Percentiles rank a stretch among this genome's conserved stretches.
These are phyloP conservation scores for Polygonum aviculare DNA, from an alignment of 148 eudicot species.

Conservation along the genomic window DNA sequence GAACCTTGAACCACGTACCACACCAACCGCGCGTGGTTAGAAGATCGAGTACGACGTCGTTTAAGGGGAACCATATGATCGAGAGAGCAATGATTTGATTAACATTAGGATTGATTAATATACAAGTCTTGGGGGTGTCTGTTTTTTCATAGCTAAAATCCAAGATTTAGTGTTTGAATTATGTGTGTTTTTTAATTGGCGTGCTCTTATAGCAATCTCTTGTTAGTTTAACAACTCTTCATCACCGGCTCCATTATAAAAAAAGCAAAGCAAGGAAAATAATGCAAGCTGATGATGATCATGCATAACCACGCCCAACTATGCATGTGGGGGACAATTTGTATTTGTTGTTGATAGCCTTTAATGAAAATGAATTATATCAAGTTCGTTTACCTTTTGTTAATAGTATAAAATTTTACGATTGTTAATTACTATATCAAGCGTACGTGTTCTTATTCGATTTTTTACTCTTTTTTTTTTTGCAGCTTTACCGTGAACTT, in stretches of 20 bases:
- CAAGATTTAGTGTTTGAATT: not conserved
- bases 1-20: not conserved
- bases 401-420: not conserved
- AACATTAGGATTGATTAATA: not conserved
- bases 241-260: not conserved
- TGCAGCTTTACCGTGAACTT: too few species aligned
- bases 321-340: not conserved
- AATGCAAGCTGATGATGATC: not conserved
- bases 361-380: not conserved
- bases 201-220: not conserved
- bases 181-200: not conserved
- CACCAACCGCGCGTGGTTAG: not conserved
- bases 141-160: constrained; percentile 2
- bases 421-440: too few species aligned
- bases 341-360: not conserved
- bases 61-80: not conserved
- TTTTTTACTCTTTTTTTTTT: too few species aligned
- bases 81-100: not conserved
- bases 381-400: not conserved
- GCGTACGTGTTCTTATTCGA: too few species aligned
- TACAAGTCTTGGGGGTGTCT: not conserved
- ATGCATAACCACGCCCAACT: not conserved
- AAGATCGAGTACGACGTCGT: not conserved
- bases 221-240: constrained; percentile 6
- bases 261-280: not conserved